phyloP scores from a whole-genome alignment of 1,284 basidiomycete species.

The Ceratobasidium sp. region DNA sequence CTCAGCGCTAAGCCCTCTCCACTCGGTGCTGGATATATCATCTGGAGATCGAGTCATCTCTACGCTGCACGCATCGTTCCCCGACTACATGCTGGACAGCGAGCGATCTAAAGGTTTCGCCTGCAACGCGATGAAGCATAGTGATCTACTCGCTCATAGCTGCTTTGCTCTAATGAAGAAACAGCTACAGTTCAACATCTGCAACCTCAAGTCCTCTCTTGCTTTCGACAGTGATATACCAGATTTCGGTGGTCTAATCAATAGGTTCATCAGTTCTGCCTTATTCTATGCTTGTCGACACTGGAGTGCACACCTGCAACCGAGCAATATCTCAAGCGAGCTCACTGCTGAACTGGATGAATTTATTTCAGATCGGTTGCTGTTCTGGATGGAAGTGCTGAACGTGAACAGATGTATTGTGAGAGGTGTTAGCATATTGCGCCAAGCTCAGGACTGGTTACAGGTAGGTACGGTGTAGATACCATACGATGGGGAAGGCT shows the following conservation, averaged over 20 bases:
- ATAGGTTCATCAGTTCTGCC: neutral
- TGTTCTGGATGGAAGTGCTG: too few relatives aligned
- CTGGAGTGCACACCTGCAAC: neutral
- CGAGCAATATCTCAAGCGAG: neutral
- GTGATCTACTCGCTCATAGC: neutral
- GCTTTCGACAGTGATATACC: neutral
- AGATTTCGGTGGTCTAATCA: neutral
- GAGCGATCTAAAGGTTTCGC: neutral
- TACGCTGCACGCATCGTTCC: too few relatives aligned
- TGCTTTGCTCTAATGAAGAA: neutral
- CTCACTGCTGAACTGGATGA: neutral
- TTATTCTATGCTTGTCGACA: neutral
- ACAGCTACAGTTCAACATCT: neutral
- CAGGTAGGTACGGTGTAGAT: neutral
- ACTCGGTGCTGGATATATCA: neutral
- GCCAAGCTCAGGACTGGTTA: neutral
- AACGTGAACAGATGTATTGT: neutral
- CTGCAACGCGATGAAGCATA: neutral
- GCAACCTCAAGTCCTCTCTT: neutral
- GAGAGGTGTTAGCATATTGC: neutral
- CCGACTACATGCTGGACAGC: too few relatives aligned
- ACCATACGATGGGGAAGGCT: neutral
- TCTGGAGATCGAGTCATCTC: neutral
- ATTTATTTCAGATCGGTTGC: neutral
- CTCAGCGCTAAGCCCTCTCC: neutral